Base-by-base conservation (phyloP, 257 asterid species). In the Solanum phureja region DNA sequence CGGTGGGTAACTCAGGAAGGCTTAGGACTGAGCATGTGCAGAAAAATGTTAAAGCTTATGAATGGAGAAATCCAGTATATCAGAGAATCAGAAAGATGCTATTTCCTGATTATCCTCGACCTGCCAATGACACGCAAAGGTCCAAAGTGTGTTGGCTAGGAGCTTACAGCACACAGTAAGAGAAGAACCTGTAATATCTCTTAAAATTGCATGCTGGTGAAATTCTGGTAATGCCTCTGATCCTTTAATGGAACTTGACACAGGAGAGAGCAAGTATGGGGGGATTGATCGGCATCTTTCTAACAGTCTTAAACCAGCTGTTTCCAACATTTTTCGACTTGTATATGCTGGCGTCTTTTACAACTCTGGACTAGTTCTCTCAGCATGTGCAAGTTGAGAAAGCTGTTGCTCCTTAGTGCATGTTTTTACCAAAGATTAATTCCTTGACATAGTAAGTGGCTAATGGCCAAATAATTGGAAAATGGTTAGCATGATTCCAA, bases 61-160 rank as follows among this genome's bases (percentile, higher is more conserved):
- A 92, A 93, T 46, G 99, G 99, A 40, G 98, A 95, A 89, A 97
- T 96, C 87, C 98, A 93, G 75, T 96, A 95, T 46, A 93, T 95
- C 76, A 92, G 98, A 90, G 98, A 94, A 90, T 93, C 98, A 21
- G 97, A 95, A 87, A 89, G 92, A 89, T 92, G 98, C 19, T 94
- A 91, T 88, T 94, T 96, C 92, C 86, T 93, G 66, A 72, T 96
- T 34, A 85, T 88, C 86, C 91, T 96, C 10, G 94, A 95, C 75
- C 92, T 94, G 23, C 97, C 97, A 64, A 87, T 92, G 87, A 90
- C 89, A 62, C 75, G 29, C 31, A 85, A 89, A 87, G 91, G 87
- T 88, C 84, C 90, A 44, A 91, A 87, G 89, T 90, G 66, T n/a
- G 76, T 58, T 29, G 83, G 87, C 88, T 92, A 91, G 90, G 71